A percentile compares a stretch with the other conserved stretches of the same genome.
Conservation (phyloP, 306 rosid species). For the Gastrolobium bilobum region DNA sequence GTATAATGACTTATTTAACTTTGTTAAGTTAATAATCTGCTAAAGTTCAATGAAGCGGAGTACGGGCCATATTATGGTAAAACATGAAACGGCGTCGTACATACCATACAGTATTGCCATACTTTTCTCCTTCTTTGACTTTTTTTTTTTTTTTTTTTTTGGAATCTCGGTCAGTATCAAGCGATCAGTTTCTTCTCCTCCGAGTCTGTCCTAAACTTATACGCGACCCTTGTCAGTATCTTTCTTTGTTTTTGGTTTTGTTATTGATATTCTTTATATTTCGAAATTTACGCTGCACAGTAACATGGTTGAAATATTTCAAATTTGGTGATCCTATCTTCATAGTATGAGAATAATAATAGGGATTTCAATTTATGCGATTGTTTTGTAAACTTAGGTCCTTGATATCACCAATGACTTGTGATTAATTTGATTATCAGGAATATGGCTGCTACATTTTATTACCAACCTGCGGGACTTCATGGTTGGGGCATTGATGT, state of each 20-base stretch:
- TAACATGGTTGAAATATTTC: not conserved
- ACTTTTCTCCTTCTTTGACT: too few species aligned
- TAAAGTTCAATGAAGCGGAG: too few species aligned
- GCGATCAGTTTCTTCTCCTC: slow-evolving; percentile 14
- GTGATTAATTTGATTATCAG: slow-evolving; percentile 44
- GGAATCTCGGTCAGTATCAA: not conserved
- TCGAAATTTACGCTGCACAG: not conserved
- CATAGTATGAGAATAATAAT: not conserved
- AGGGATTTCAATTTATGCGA: not conserved
- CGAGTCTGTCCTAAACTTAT: not conserved
- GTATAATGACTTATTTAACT: too few species aligned
- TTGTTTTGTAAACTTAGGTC: not conserved
- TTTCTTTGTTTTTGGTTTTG: not conserved
- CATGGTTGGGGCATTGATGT: slow-evolving; percentile 36
- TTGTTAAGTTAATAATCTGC: too few species aligned
- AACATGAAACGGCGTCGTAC: slow-evolving; percentile 7
- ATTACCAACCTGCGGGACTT: slow-evolving; percentile 50
- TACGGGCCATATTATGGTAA: too few species aligned
- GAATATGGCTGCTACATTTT: slow-evolving; percentile 51
- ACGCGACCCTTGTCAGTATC: slow-evolving; percentile 27
- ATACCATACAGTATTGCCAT: too few species aligned
- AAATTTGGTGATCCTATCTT: not conserved
- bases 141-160: not conserved
- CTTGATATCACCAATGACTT: too few species aligned
- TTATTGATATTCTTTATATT: not conserved